These are phyloP conservation scores for Phylloporus arenicola DNA, from an alignment of 768 basidiomycete genomes.

Conservation along the genomic window DNA sequence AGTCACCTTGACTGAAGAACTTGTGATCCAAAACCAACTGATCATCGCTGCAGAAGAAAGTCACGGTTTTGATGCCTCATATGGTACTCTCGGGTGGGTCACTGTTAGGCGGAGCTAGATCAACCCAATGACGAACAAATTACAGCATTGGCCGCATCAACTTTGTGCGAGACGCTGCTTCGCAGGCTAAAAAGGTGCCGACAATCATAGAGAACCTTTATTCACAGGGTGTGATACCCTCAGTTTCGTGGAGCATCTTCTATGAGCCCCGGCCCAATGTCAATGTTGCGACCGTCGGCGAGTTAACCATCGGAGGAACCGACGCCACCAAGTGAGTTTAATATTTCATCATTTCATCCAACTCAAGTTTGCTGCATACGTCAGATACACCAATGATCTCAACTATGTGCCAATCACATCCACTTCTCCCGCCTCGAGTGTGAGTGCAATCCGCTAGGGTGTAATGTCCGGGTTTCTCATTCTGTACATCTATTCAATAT, in stretches of 20 bases:
- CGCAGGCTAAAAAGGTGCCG: slow-evolving; percentile 35
- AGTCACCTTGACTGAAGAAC: slow-evolving; percentile 36
- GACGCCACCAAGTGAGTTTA: slow-evolving; percentile 39
- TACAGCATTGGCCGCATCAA: slow-evolving; percentile 46
- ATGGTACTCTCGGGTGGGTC: slow-evolving; percentile 49
- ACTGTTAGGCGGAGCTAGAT: neutral
- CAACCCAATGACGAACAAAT: neutral
- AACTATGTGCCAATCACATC: slow-evolving; percentile 38
- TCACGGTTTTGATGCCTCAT: slow-evolving; percentile 41
- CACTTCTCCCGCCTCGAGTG: slow-evolving; percentile 40
- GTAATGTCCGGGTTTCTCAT: neutral
- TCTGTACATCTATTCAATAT: neutral
- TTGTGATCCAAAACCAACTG: slow-evolving; percentile 43
- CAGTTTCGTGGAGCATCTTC: slow-evolving; percentile 46
- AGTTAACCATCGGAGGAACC: slow-evolving; percentile 51
- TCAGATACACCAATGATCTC: slow-evolving; percentile 32
- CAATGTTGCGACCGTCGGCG: slow-evolving; percentile 39
- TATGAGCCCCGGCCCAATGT: slow-evolving; percentile 43
- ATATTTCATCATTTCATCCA: neutral
- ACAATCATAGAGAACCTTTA: slow-evolving; percentile 58
- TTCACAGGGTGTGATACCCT: slow-evolving; percentile 40
- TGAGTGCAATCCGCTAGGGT: slow-evolving; percentile 7
- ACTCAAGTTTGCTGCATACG: neutral
- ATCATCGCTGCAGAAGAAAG: slow-evolving; percentile 44
- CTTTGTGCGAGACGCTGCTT: slow-evolving; percentile 43